Percentiles rank a stretch among this genome's conserved stretches.
Conservation (phyloP, 306 rosid species). For the Canavalia gladiata region DNA sequence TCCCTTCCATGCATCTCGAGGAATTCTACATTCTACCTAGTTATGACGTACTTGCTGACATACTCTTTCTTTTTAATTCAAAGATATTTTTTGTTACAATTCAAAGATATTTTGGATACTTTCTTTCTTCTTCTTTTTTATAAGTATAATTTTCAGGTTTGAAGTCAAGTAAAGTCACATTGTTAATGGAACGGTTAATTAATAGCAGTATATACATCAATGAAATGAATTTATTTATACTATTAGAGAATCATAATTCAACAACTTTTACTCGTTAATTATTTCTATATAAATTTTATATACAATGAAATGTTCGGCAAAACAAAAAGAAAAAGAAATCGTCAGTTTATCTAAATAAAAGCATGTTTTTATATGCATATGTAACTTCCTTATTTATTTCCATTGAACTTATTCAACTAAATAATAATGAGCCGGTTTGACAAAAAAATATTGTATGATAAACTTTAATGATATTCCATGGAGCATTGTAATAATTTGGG, state of each 20-base stretch:
- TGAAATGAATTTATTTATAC: no score
- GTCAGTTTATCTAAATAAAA: neutral
- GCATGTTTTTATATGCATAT: neutral
- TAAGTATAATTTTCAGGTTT: no score
- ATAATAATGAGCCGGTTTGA: neutral
- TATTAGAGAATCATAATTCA: neutral
- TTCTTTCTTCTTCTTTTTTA: neutral
- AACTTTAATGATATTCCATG: neutral
- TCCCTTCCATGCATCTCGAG: constrained; percentile 74
- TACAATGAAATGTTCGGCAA: neutral
- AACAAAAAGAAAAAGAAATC: neutral
- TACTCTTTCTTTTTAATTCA: neutral
- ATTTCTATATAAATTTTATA: neutral
- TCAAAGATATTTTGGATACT: neutral
- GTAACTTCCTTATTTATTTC: neutral
- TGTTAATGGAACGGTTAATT: neutral
- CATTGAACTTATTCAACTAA: neutral
- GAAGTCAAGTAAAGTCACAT: no score
- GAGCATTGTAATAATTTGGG: neutral
- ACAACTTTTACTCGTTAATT: neutral
- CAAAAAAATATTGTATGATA: neutral
- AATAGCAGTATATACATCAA: no score
- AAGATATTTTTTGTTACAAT: neutral
- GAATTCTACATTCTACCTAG: constrained; percentile 39
- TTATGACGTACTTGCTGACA: constrained; percentile 37